Conservation (phyloP, 495 filamentous ascomycete genomes). For the Penicillium ochrochloron region DNA sequence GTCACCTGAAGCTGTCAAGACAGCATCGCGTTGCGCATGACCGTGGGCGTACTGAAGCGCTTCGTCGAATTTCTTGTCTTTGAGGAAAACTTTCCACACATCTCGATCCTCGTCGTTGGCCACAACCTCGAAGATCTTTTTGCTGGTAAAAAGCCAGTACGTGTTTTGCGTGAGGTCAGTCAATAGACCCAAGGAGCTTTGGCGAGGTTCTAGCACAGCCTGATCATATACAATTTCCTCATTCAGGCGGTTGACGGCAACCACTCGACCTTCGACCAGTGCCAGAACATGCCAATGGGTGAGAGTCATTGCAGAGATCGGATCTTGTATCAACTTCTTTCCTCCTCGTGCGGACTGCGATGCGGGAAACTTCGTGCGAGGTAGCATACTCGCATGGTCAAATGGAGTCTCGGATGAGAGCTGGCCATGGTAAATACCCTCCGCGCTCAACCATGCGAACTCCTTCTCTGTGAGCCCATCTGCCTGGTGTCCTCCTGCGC, state of each 20-base stretch:
- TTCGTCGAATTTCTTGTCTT: constrained; percentile 81
- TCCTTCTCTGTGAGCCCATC: constrained; percentile 64
- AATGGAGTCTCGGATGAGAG: constrained; percentile 60
- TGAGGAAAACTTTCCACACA: constrained; percentile 90
- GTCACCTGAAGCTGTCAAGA: constrained; percentile 89
- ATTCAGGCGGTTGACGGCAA: constrained; percentile 84
- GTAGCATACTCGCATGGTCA: constrained; percentile 75
- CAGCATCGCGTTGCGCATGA: constrained; percentile 79
- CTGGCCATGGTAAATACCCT: constrained; percentile 87
- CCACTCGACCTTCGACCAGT: constrained; percentile 77
- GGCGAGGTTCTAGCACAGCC: constrained; percentile 77
- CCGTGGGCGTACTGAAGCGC: constrained; percentile 80
- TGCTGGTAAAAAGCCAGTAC: constrained; percentile 90
- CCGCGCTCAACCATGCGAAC: constrained; percentile 88
- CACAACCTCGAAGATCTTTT: constrained; percentile 92
- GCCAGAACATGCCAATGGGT: constrained; percentile 94
- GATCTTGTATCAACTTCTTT: constrained; percentile 65
- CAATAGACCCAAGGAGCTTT: constrained; percentile 77
- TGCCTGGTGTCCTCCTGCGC: constrained; percentile 48
- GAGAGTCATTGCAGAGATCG: constrained; percentile 77
- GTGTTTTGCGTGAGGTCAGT: constrained; percentile 92
- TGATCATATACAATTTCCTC: constrained; percentile 86
- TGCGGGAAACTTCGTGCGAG: constrained; percentile 70
- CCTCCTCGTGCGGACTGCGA: constrained; percentile 67
- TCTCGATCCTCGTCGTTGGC: constrained; percentile 89